Evolutionary conservation across 495 filamentous ascomycete genomes (phyloP).

Genomic region (Hypoxylon lenormandii): DNA sequence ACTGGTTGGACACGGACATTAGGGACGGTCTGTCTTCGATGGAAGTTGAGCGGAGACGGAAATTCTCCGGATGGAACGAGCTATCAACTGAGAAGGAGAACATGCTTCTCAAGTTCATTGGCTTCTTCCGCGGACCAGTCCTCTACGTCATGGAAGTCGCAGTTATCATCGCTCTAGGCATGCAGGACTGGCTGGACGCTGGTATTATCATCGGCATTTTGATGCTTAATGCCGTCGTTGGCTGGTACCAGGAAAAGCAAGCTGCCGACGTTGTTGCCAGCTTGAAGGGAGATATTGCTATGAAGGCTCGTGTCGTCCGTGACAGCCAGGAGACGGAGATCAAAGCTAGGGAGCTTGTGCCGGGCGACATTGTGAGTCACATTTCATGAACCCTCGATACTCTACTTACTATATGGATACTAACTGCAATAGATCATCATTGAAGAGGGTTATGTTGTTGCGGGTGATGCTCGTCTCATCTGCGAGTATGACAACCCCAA

Average conservation of each 20-base stretch:
- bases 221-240: slow-evolving; percentile 78
- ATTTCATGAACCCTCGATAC: background rate
- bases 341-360: slow-evolving; percentile 79
- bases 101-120: slow-evolving; percentile 79
- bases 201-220: slow-evolving; percentile 84
- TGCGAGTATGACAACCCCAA: slow-evolving; percentile 78
- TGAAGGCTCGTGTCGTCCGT: slow-evolving; percentile 78
- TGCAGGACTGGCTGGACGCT: slow-evolving; percentile 82
- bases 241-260: slow-evolving; percentile 89
- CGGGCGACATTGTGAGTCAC: slow-evolving; percentile 78
- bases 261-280: slow-evolving; percentile 82
- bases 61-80: slow-evolving; percentile 78
- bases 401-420: background rate
- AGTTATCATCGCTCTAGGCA: slow-evolving; percentile 80
- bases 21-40: slow-evolving; percentile 69
- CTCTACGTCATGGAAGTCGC: slow-evolving; percentile 88
- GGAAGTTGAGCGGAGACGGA: slow-evolving; percentile 75
- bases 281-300: slow-evolving; percentile 84
- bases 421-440: slow-evolving; percentile 64
- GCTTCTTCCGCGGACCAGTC: slow-evolving; percentile 83
- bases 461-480: slow-evolving; percentile 79
- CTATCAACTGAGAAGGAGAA: slow-evolving; percentile 81
- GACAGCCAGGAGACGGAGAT: slow-evolving; percentile 77
- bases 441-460: slow-evolving; percentile 79
- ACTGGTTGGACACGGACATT: slow-evolving; percentile 79